Evolutionary conservation across 2,329 filamentous ascomycete genomes (phyloP).

Genomic region (Aspergillus sp.): DNA sequence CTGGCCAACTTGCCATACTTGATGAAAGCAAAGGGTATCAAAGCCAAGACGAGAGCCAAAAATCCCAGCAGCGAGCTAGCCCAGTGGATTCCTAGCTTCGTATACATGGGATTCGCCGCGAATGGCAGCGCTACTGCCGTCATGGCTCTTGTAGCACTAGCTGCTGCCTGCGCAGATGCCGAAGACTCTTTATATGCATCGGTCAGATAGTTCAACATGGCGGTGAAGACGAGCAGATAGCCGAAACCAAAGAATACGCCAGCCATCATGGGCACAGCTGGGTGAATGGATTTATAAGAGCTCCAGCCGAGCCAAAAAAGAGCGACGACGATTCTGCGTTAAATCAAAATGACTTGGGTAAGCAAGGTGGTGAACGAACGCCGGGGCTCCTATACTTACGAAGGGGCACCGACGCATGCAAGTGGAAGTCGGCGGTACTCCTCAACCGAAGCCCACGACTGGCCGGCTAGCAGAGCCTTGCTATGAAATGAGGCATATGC

Average conservation of each 20-base stretch:
- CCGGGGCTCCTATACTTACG: not conserved
- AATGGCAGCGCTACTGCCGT: conserved; percentile 50
- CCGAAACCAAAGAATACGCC: conserved; percentile 54
- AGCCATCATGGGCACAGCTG: conserved; percentile 49
- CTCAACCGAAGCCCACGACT: conserved; percentile 46
- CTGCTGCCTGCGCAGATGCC: conserved; percentile 46
- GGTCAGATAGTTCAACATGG: conserved; percentile 54
- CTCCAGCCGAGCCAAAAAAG: conserved; percentile 53
- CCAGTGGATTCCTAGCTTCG: conserved; percentile 31
- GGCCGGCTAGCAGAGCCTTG: conserved; percentile 41
- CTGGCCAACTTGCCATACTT: too few species aligned
- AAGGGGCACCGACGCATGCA: conserved; percentile 56
- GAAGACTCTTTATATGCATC: conserved; percentile 59
- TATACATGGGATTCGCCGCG: conserved; percentile 31
- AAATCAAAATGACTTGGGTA: not conserved
- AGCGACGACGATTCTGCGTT: conserved; percentile 5
- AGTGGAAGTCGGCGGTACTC: conserved; percentile 62
- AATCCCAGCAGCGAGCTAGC: conserved; percentile 34
- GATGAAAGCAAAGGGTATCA: conserved; percentile 33
- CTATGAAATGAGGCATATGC: conserved; percentile 47
- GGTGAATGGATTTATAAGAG: conserved; percentile 40
- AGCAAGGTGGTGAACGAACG: not conserved
- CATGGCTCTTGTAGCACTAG: conserved; percentile 41
- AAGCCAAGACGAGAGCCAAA: conserved; percentile 26
- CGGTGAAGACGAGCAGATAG: conserved; percentile 55